Base-by-base conservation (phyloP, 129 eudicot genomes). In the Tagetes patula region DNA sequence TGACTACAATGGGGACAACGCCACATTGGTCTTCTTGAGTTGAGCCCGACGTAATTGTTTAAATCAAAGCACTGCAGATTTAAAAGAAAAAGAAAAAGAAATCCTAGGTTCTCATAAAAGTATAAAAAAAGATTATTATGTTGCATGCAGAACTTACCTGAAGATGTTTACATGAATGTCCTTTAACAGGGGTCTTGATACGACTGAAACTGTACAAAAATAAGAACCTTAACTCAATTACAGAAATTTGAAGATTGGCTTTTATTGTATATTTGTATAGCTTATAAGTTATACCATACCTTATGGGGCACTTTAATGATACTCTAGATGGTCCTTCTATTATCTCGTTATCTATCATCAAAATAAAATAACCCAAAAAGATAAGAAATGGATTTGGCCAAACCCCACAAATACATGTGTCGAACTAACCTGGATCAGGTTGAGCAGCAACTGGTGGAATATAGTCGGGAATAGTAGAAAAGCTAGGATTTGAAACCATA, bases 1-100 rank as follows among this genome's bases (percentile, higher is more conserved):
- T 92, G 96, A 74, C 83, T 85, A 77, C 98, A 92, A 65, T 85
- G 88, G 6, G 98, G 98, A 75, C 98, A 92, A 38, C 98, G 96
- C 98, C 98, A 92, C 32, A 77, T 72, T 31, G 98, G 98, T 74
- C 94, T 80, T 75, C 88, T 87, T 61, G 94, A 75, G 73, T 92
- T 92, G 46, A 92, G 84, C 50, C 74, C 87, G 73, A 87, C 82
- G 54, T 84, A 92, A 84, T 89, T 92, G 75, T 82, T 83, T 34
- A 83, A 89, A 79, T 92, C 98, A 74, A 92, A 89, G 69, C 98
- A 89, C 98, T 92, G 77, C 71, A 33, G 14, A 5, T 31, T 54
- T 54, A 5, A 5, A 61, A 34, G 39, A 33, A 12, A 36, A 5
- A 11, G 5, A 36, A 56, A 61, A 72, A 47, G 40, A 41, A 75